A percentile compares a stretch with the other conserved stretches of the same genome.
phyloP scores from a whole-genome alignment of 768 basidiomycete genomes.

The Leccinum subgranulosum region DNA sequence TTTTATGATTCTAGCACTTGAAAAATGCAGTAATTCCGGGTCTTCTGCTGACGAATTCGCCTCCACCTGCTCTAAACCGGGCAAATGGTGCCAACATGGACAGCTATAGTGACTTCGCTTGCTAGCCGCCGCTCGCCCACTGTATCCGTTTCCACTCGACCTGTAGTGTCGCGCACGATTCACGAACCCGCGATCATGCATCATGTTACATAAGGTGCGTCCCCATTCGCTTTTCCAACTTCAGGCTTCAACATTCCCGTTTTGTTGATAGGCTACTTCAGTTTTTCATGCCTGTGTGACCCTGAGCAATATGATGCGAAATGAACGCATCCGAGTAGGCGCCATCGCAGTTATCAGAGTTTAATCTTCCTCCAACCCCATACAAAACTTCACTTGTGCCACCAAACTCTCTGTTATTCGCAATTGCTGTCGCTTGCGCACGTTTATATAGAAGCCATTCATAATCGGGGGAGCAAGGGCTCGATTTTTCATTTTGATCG shows the following conservation, averaged over 20 bases:
- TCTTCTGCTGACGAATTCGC: neutral
- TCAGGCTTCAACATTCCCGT: neutral
- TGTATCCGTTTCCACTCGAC: neutral
- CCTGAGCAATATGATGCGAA: slow-evolving; percentile 10
- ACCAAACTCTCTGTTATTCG: neutral
- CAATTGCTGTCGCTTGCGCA: slow-evolving; percentile 13
- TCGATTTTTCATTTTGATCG: slow-evolving; percentile 13
- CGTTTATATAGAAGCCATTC: slow-evolving; percentile 24
- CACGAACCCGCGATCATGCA: neutral
- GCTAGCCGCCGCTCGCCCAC: neutral
- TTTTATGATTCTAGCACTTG: neutral
- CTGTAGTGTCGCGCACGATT: neutral
- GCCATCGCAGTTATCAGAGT: slow-evolving; percentile 19
- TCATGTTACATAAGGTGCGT: neutral
- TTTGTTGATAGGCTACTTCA: neutral
- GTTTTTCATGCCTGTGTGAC: slow-evolving; percentile 1
- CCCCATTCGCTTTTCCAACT: neutral
- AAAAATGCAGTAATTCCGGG: neutral
- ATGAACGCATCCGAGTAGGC: slow-evolving; percentile 2
- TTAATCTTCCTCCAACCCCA: slow-evolving; percentile 9
- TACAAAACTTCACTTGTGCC: slow-evolving; percentile 3
- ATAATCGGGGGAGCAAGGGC: slow-evolving; percentile 8
- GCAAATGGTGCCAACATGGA: neutral
- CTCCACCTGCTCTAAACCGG: neutral
- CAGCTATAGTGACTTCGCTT: neutral